Evolutionary conservation across 148 eudicot genomes (phyloP).

Genomic region (Rhododendron ovatum): DNA sequence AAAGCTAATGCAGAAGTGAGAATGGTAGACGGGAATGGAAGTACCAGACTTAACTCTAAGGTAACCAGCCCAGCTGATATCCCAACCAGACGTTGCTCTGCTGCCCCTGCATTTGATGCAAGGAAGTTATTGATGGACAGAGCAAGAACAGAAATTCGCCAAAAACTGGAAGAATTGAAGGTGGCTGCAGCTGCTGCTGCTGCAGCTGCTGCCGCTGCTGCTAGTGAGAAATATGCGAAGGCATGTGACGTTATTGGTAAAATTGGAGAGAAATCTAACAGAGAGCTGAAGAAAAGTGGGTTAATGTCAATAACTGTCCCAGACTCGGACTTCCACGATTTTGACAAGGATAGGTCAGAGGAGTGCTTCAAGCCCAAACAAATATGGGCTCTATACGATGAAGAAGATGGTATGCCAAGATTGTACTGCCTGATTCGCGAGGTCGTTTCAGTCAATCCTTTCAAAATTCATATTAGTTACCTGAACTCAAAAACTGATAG

Average conservation of each 20-base stretch:
- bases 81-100: conserved; percentile 31
- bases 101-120: conserved; percentile 55
- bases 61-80: conserved; percentile 25
- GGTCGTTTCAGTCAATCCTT: conserved; percentile 71
- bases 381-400: conserved; percentile 98
- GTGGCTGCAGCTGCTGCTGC: conserved; percentile 24
- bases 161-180: conserved; percentile 60
- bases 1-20: conserved; percentile 35
- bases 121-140: conserved; percentile 66
- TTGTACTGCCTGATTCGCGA: conserved; percentile 89
- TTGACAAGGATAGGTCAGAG: conserved; percentile 89
- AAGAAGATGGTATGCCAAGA: conserved; percentile 99
- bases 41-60: conserved; percentile 26
- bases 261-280: conserved; percentile 17
- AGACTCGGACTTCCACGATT: conserved; percentile 95
- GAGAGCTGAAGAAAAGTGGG: conserved; percentile 22
- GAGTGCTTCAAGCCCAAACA: conserved; percentile 93
- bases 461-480: conserved; percentile 78
- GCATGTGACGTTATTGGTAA: conserved; percentile 25
- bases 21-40: conserved; percentile 37
- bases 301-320: conserved; percentile 82
- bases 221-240: conserved; percentile 30
- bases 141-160: conserved; percentile 56
- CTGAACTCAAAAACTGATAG: conserved; percentile 77
- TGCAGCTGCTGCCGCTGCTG: conserved; percentile 21